Percentiles rank a stretch among this genome's conserved stretches.
Evolutionary conservation across 345 rosid species (phyloP).

Genomic region (Reutealis trisperma): DNA sequence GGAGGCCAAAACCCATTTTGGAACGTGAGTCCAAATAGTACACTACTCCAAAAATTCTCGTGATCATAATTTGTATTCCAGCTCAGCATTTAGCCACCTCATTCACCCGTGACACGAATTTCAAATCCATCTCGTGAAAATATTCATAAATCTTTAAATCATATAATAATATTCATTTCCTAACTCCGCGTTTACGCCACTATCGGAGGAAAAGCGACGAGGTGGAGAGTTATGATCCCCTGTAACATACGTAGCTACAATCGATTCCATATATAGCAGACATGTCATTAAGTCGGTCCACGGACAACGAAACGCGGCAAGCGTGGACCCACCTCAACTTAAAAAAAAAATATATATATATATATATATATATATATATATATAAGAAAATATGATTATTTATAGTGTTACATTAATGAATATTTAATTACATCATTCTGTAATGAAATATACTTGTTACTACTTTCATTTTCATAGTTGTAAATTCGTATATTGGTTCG

Average conservation of each 20-base stretch:
- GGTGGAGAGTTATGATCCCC: neutral
- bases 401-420: neutral
- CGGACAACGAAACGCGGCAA: conserved; percentile 36
- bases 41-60: neutral
- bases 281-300: conserved; percentile 15
- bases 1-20: neutral
- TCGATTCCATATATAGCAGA: neutral
- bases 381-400: neutral
- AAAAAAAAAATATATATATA: too few species aligned
- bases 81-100: neutral
- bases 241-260: neutral
- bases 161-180: neutral
- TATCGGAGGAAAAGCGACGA: neutral
- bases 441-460: neutral
- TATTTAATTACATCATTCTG: neutral
- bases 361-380: too few species aligned
- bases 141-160: too few species aligned
- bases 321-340: conserved; percentile 9
- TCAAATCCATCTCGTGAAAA: conserved; percentile 8
- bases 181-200: conserved; percentile 24
- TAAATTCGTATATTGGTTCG: too few species aligned
- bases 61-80: neutral
- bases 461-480: too few species aligned
- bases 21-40: neutral
- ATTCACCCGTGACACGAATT: neutral